A percentile compares a stretch with the other conserved stretches of the same genome.
Conservation (phyloP, 257 asterid species). For the Jacaranda mimosifolia region DNA sequence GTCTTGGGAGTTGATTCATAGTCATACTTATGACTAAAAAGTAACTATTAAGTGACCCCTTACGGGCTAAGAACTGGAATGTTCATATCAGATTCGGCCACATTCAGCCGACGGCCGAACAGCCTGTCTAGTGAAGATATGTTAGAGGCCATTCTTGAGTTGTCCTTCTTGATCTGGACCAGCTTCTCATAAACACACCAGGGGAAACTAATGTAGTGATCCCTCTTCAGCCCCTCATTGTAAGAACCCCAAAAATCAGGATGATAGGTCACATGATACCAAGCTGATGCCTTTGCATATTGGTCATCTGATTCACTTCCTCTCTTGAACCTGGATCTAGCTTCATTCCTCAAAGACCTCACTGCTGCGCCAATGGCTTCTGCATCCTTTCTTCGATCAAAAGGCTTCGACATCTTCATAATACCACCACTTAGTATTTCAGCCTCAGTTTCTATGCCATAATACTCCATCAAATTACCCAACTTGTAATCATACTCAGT, state of each 20-base stretch:
- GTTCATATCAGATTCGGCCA: too few species aligned
- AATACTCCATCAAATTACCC: conserved; percentile 89
- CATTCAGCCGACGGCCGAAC: too few species aligned
- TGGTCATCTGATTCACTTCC: conserved; percentile 55
- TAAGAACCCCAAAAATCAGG: conserved; percentile 73
- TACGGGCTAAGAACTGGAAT: too few species aligned
- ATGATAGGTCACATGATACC: conserved; percentile 90
- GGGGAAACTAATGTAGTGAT: too few species aligned
- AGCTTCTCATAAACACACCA: too few species aligned
- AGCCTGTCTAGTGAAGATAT: too few species aligned
- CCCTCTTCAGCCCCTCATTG: too few species aligned
- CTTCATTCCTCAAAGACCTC: conserved; percentile 78
- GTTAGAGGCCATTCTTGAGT: too few species aligned
- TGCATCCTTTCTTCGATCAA: conserved; percentile 79
- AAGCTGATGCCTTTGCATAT: conserved; percentile 84
- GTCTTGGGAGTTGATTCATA: too few species aligned
- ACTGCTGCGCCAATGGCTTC: conserved; percentile 77
- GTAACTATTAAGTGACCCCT: too few species aligned
- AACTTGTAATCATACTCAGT: conserved; percentile 75
- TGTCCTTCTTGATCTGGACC: too few species aligned
- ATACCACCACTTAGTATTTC: conserved; percentile 82
- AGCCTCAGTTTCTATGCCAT: conserved; percentile 84
- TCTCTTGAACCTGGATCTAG: conserved; percentile 69
- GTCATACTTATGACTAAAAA: too few species aligned
- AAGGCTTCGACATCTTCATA: conserved; percentile 70